phyloP scores from a whole-genome alignment of 2,329 filamentous ascomycete species.

The Aspergillus jensenii region DNA sequence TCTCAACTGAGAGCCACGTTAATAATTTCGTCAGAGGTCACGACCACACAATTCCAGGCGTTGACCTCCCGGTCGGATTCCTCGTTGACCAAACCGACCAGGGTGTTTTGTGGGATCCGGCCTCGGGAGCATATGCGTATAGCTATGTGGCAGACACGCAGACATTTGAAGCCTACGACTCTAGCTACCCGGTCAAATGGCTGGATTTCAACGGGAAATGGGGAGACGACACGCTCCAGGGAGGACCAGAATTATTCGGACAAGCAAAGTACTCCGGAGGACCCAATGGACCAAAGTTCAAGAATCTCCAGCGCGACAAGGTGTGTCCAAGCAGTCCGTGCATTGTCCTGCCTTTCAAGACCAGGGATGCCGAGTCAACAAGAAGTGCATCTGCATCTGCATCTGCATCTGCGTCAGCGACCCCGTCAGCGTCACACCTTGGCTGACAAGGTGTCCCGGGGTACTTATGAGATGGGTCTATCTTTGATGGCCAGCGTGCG shows the following conservation, averaged over 20 bases:
- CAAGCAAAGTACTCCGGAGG: conserved; percentile 58
- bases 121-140: conserved; percentile 57
- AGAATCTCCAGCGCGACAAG: conserved; percentile 55
- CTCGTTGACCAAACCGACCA: conserved; percentile 56
- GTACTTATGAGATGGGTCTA: neutral
- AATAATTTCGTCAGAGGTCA: conserved; percentile 45
- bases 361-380: conserved; percentile 15
- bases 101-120: conserved; percentile 62
- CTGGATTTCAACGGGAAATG: conserved; percentile 59
- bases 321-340: conserved; percentile 57
- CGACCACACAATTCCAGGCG: conserved; percentile 62
- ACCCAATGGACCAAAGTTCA: conserved; percentile 62
- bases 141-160: conserved; percentile 46
- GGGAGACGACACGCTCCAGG: conserved; percentile 62
- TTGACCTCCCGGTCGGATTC: conserved; percentile 56
- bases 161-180: conserved; percentile 50
- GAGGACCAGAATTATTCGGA: conserved; percentile 51
- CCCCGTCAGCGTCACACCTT: neutral
- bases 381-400: neutral
- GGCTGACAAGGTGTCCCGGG: neutral
- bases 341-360: conserved; percentile 41
- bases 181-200: conserved; percentile 51
- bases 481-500: neutral
- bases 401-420: neutral
- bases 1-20: neutral